Conservation (phyloP, 2,329 filamentous ascomycete genomes). For the Pseudocercospora pini-densiflorae region DNA sequence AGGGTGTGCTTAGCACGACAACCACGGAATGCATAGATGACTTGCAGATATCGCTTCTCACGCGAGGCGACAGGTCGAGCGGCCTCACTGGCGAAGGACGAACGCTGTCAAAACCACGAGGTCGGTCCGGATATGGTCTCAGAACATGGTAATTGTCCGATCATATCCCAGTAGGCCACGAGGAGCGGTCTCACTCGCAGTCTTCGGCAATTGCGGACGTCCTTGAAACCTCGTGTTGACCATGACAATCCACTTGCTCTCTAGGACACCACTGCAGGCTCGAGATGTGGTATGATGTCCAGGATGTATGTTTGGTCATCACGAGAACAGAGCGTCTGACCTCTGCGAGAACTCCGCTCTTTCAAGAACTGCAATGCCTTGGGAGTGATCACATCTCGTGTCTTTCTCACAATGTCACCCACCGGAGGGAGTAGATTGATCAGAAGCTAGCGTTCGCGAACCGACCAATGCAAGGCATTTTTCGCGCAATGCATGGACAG, state of each 20-base stretch:
- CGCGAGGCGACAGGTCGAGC: conserved; percentile 11
- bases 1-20: neutral
- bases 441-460: conserved; percentile 12
- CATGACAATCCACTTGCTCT: neutral
- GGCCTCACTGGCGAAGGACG: neutral
- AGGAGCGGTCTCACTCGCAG: conserved; percentile 9
- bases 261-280: neutral
- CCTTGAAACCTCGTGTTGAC: conserved; percentile 1
- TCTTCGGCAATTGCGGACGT: conserved; percentile 18
- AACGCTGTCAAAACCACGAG: conserved; percentile 5
- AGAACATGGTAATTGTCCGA: conserved; percentile 3
- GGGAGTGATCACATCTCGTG: neutral
- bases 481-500: neutral
- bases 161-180: conserved; percentile 18
- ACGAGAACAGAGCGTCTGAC: neutral
- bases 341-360: neutral
- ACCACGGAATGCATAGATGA: conserved; percentile 7
- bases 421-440: neutral
- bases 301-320: neutral
- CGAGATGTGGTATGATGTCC: neutral
- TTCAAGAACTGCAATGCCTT: neutral
- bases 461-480: conserved; percentile 10
- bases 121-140: conserved; percentile 4
- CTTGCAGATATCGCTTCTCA: neutral
- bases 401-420: neutral